Evolutionary conservation across 148 eudicot genomes (phyloP).

Genomic region (Gaultheria prostrata): DNA sequence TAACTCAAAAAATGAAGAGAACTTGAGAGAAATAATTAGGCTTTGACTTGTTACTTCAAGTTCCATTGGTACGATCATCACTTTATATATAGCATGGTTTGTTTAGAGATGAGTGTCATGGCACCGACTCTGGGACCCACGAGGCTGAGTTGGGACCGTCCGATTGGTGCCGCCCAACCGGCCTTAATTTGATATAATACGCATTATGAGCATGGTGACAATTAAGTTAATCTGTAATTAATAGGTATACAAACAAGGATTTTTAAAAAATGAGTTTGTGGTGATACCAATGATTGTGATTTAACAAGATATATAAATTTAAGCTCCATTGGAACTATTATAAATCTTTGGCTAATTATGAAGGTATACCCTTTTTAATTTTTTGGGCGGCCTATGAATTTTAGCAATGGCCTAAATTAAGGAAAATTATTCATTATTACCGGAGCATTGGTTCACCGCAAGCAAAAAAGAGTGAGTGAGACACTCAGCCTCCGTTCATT

Average conservation of each 20-base stretch:
- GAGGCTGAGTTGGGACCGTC: constrained; percentile 12
- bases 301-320: constrained; percentile 8
- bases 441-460: background rate
- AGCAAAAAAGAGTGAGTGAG: background rate
- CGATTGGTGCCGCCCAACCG: constrained; percentile 38
- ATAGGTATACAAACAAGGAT: constrained; percentile 8
- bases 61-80: background rate
- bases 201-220: constrained; percentile 22
- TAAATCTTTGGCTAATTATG: background rate
- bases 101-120: background rate
- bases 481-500: too few species aligned
- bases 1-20: background rate
- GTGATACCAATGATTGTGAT: constrained; percentile 21
- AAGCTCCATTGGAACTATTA: constrained; percentile 11
- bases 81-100: background rate
- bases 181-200: constrained; percentile 23
- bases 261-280: background rate
- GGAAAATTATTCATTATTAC: too few species aligned
- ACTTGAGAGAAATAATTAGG: background rate
- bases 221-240: constrained; percentile 15
- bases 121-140: constrained; percentile 32
- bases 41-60: background rate
- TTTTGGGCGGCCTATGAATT: background rate
- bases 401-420: background rate
- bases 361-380: too few species aligned